Conservation (phyloP, 2,329 filamentous ascomycete species). For the Xylariaceae sp. region DNA sequence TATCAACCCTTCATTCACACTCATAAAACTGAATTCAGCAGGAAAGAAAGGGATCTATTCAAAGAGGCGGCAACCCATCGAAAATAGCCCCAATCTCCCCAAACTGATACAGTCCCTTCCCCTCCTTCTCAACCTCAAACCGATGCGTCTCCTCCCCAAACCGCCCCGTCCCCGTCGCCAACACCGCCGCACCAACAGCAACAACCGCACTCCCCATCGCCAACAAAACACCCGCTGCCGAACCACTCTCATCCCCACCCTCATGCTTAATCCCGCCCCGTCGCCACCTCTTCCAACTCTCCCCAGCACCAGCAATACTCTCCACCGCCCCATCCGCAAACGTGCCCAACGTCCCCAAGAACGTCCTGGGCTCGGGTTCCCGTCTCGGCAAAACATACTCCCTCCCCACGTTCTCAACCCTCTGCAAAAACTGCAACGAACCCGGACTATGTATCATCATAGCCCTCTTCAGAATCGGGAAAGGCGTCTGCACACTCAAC, state of each 20-base stretch:
- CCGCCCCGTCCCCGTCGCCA: conserved; percentile 40
- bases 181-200: conserved; percentile 35
- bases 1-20: not conserved
- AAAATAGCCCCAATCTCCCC: conserved; percentile 46
- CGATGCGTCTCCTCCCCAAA: conserved; percentile 43
- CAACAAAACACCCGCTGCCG: conserved; percentile 29
- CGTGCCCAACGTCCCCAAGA: conserved; percentile 20
- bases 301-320: conserved; percentile 30
- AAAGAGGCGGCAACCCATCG: conserved; percentile 24
- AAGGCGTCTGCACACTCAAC: conserved; percentile 53
- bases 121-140: conserved; percentile 35
- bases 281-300: conserved; percentile 34
- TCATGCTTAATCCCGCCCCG: conserved; percentile 30
- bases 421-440: conserved; percentile 21
- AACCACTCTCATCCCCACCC: conserved; percentile 24
- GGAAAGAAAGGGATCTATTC: not conserved
- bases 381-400: conserved; percentile 22
- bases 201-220: conserved; percentile 36
- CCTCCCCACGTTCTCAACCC: not conserved
- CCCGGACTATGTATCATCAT: conserved; percentile 26
- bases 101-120: conserved; percentile 37
- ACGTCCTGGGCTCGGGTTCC: conserved; percentile 15
- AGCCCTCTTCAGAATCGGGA: conserved; percentile 37
- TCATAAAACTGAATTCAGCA: no score
- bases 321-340: conserved; percentile 33